phyloP scores from a whole-genome alignment of 2,329 filamentous ascomycete species.

The Allantophomopsis cytisporea region DNA sequence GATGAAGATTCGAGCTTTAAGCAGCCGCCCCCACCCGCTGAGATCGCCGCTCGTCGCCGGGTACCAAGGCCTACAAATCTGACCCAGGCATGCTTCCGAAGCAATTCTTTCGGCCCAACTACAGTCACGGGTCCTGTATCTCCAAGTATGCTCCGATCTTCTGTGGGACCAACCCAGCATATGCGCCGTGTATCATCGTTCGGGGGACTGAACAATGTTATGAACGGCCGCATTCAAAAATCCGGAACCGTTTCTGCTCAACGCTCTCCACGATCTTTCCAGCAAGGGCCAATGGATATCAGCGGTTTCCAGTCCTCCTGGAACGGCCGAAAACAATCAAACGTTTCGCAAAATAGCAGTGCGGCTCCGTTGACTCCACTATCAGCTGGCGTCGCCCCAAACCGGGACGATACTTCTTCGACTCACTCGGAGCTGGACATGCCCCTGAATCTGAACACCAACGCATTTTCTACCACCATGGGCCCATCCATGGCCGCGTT shows the following conservation, averaged over 20 bases:
- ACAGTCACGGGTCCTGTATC: not conserved
- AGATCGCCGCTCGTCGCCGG: conserved; percentile 3
- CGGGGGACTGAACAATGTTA: conserved; percentile 1
- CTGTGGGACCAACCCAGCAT: not conserved
- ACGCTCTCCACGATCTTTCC: not conserved
- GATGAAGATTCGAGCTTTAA: conserved; percentile 1
- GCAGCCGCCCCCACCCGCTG: conserved; percentile 3
- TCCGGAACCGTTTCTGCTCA: not conserved
- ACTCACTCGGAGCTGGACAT: not conserved
- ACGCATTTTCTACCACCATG: not conserved
- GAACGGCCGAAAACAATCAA: not conserved
- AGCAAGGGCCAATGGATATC: not conserved
- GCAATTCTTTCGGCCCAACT: conserved; percentile 1
- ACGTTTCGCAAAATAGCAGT: not conserved
- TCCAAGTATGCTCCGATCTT: not conserved
- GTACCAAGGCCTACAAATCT: conserved; percentile 1
- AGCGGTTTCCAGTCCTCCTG: not conserved
- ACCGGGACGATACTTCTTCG: not conserved
- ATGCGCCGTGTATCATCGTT: conserved; percentile 2
- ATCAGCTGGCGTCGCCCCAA: conserved; percentile 1
- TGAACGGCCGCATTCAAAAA: conserved; percentile 2
- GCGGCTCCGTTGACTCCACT: conserved; percentile 2
- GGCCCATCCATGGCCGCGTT: not conserved
- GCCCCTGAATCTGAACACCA: not conserved
- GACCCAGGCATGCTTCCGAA: conserved; percentile 1